Percentiles rank a stretch among this genome's conserved stretches.
Evolutionary conservation across 805 yeast genomes (phyloP).

Genomic region (Candida nemodendra): DNA sequence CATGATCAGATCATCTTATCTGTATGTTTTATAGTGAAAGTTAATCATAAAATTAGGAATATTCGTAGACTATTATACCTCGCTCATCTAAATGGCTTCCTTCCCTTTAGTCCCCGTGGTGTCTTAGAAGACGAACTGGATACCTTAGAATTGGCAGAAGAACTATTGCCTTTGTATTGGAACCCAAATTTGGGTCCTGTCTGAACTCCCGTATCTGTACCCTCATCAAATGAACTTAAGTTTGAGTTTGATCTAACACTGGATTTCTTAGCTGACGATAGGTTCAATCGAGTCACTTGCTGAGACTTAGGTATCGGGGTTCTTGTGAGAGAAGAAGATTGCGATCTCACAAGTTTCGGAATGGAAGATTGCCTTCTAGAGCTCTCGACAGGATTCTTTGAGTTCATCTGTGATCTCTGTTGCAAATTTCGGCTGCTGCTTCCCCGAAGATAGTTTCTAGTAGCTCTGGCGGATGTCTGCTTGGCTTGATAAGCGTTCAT

Average conservation of each 20-base stretch:
- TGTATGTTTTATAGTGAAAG: too few species aligned
- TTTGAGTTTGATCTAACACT: slow-evolving; percentile 1
- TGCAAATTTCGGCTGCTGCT: slow-evolving; percentile 5
- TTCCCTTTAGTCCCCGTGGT: slow-evolving; percentile 27
- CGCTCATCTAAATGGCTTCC: slow-evolving; percentile 27
- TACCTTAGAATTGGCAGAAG: background rate
- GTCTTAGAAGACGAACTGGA: slow-evolving; percentile 1
- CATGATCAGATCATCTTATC: too few species aligned
- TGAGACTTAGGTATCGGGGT: background rate
- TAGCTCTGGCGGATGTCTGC: slow-evolving; percentile 2
- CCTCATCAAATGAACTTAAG: slow-evolving; percentile 2
- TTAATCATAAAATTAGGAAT: too few species aligned
- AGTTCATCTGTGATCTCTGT: background rate
- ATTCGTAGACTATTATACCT: background rate
- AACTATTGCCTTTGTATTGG: background rate
- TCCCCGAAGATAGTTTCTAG: slow-evolving; percentile 10
- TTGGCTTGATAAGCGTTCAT: background rate
- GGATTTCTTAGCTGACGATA: slow-evolving; percentile 17
- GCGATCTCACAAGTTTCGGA: slow-evolving; percentile 14
- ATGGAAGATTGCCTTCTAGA: slow-evolving; percentile 18
- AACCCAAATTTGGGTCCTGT: background rate
- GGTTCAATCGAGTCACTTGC: slow-evolving; percentile 10
- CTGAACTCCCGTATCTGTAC: background rate
- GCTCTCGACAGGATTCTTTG: background rate
- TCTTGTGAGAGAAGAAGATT: slow-evolving; percentile 8